phyloP scores from a whole-genome alignment of 108 stramenopile species.

The Nitzschia sp. region DNA sequence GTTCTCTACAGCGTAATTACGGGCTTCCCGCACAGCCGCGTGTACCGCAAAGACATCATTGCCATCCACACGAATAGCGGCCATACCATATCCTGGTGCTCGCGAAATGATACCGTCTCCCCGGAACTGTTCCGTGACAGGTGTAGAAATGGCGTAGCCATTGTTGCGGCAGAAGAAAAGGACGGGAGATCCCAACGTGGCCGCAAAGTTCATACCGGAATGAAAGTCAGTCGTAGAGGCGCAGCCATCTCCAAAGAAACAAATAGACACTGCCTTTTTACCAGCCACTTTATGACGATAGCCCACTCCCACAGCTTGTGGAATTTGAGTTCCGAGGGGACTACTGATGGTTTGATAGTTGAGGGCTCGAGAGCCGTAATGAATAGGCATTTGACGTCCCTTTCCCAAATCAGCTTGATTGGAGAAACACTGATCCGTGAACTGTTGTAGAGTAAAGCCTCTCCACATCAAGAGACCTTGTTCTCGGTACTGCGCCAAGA shows the following conservation, averaged over 20 bases:
- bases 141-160: constrained; percentile 97
- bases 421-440: constrained; percentile 95
- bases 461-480: constrained; percentile 96
- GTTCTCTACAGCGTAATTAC: constrained; percentile 65
- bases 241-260: constrained; percentile 96
- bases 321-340: constrained; percentile 95
- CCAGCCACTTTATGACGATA: constrained; percentile 82
- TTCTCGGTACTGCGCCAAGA: constrained; percentile 97
- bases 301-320: constrained; percentile 93
- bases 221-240: constrained; percentile 96
- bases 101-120: constrained; percentile 95
- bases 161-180: constrained; percentile 98
- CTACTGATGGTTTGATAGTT: constrained; percentile 93
- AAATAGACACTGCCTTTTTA: constrained; percentile 54
- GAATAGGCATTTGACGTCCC: constrained; percentile 98
- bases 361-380: constrained; percentile 91
- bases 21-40: constrained; percentile 83
- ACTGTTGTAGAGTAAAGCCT: constrained; percentile 93
- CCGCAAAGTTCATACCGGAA: constrained; percentile 93
- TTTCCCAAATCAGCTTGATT: constrained; percentile 89
- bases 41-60: constrained; percentile 95
- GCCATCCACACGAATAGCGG: constrained; percentile 96
- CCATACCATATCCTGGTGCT: constrained; percentile 95
- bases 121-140: constrained; percentile 90
- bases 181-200: constrained; percentile 87